Evolutionary conservation across 169 alveolate genomes (phyloP), one percentile per base, ranked within the genome.

Genomic region (Plasmodium coatneyi): DNA sequence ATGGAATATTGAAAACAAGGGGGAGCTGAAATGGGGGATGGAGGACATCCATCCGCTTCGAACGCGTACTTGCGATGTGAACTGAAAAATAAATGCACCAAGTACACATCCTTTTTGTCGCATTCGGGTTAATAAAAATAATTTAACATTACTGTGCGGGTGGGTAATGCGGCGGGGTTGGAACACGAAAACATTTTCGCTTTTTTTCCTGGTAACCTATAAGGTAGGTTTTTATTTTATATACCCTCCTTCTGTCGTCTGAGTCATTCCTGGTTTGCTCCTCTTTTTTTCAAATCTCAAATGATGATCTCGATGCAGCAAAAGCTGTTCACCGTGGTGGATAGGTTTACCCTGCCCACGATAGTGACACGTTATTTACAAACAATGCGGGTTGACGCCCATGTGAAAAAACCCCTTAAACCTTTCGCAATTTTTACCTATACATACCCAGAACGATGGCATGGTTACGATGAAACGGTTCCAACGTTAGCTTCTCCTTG

Each of bases 401-500:
- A 46, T 10, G 56, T 46, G 56, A 12, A 12, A 0, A 46, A 4
- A 4, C 52, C 56, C 56, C 56, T 6, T 12, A 12, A 46, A 2
- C 56, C 56, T 46, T 46, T 12, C 19, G n/a, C 19, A 46, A 14
- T 46, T 46, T 90, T 16, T 97, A 97, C 92, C 99, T 98, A 95
- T 98, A 99, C 95, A 97, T 97, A 30, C 99, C 99, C 80, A 98
- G 95, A 66, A 99, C 99, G 76, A 98, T 99, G 54, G 99, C 99
- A 94, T 99, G 99, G 83, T 99, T 99, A 80, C 99, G 96, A 95
- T 98, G 99, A 96, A 98, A 99, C 12, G 99, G 99, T 93, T 99
- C 99, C 71, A 98, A 96, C 25, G 99, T 98, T 83, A 98, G 96
- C 97, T 98, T 98, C 95, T 98, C 99, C 89, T 98, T 97, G 32